Conservation (phyloP, 371 early-diverging fungal species). For the Mucor indicus region DNA sequence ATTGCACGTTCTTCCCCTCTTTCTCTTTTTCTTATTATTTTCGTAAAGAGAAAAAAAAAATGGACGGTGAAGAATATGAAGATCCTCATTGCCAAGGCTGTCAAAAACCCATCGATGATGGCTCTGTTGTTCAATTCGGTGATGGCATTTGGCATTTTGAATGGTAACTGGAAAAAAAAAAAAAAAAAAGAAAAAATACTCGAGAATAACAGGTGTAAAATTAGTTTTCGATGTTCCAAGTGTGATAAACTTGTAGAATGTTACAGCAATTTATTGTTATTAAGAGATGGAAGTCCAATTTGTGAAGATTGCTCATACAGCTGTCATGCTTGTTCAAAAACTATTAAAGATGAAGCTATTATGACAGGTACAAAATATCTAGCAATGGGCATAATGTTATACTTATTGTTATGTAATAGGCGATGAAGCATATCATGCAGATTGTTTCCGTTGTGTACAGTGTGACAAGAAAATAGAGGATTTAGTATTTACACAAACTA, state of each 20-base stretch:
- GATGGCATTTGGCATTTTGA: constrained; percentile 72
- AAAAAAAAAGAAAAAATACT: neutral
- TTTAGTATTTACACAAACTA: constrained; percentile 79
- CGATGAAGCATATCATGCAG: constrained; percentile 83
- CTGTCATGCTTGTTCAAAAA: constrained; percentile 76
- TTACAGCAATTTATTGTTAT: constrained; percentile 75
- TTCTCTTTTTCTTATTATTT: too few relatives aligned
- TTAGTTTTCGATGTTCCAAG: constrained; percentile 77
- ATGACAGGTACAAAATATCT: constrained; percentile 62
- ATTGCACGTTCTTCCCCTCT: neutral
- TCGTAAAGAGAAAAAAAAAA: too few relatives aligned
- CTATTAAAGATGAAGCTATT: constrained; percentile 87
- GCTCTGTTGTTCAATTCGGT: constrained; percentile 82
- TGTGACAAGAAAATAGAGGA: constrained; percentile 74
- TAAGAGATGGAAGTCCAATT: constrained; percentile 81
- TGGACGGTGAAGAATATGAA: constrained; percentile 37
- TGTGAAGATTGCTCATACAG: constrained; percentile 87
- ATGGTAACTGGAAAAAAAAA: constrained; percentile 24
- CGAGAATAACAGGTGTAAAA: neutral
- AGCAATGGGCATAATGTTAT: neutral
- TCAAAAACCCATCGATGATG: constrained; percentile 69
- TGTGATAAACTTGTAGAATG: constrained; percentile 74
- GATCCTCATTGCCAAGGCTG: constrained; percentile 78
- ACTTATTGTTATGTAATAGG: constrained; percentile 31
- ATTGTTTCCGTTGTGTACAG: constrained; percentile 79